A percentile compares a stretch with the other conserved stretches of the same genome.
Conservation (phyloP, 23 red algal genomes). For the Gracilaria domingensis region DNA sequence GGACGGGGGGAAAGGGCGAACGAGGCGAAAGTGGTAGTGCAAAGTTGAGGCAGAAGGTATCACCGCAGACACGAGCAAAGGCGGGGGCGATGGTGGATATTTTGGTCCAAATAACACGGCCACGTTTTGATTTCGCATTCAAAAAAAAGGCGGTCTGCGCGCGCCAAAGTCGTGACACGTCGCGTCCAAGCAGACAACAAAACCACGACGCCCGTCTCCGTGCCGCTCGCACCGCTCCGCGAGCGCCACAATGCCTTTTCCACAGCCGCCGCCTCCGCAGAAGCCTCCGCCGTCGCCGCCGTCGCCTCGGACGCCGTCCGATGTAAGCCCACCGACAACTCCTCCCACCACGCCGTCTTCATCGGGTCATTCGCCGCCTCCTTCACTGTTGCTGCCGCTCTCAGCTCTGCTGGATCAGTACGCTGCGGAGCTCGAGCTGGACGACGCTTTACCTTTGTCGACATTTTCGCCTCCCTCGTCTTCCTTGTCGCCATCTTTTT, state of each 20-base stretch:
- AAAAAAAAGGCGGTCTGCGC: background rate
- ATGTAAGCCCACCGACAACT: conserved; percentile 20
- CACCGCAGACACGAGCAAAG: background rate
- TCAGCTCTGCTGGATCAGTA: background rate
- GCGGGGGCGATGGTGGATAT: no score
- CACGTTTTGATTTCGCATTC: conserved; percentile 1
- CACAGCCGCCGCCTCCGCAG: conserved; percentile 15
- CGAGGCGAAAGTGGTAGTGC: no score
- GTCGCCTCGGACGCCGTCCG: conserved; percentile 10
- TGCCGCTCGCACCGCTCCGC: background rate
- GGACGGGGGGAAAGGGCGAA: no score
- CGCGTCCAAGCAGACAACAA: background rate
- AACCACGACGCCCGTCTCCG: background rate
- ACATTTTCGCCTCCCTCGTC: background rate
- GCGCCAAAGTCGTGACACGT: background rate
- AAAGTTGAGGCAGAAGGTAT: no score
- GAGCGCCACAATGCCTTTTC: background rate
- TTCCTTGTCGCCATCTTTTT: background rate
- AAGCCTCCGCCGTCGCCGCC: conserved; percentile 27
- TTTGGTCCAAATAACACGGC: no score
- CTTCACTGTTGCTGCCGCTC: conserved; percentile 7
- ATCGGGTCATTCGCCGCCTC: background rate
- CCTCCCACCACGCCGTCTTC: conserved; percentile 25
- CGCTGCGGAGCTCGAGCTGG: conserved; percentile 16
- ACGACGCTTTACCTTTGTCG: conserved; percentile 1